Base-by-base conservation (phyloP, 805 yeast genomes). In the Torulaspora gathmanii region DNA sequence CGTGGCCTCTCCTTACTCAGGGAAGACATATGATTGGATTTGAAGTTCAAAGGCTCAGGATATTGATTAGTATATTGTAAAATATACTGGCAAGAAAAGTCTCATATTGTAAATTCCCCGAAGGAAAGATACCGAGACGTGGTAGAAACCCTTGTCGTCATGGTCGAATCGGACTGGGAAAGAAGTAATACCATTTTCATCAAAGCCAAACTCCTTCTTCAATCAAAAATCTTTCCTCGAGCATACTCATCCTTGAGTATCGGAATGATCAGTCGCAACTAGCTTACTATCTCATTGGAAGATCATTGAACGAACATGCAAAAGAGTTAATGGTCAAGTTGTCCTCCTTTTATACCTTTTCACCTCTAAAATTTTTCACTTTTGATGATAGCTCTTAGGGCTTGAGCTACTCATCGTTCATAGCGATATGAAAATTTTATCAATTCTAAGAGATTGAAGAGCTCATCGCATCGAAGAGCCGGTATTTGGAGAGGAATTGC, bases 161-260 rank as follows among this genome's bases (percentile, higher is more conserved):
- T 82, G 82, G 90, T 84, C 93, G 90, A 79, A 71, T 80, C 86
- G 76, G 86, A 82, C 86, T 79, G 85, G 89, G 90, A 84, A 84
- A 83, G 90, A 84, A 83, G 89, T 70, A 73, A 79, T 86, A 70
- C 70, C 74, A 65, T 60, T 69, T 57, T 71, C 75, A 71, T 71
- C 75, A 66, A 47, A 54, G 70, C 68, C 64, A 58, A 43, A 30
- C 19, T 27, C 31, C 15, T 20, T 29, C 40, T 29, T 16, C 25
- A 30, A 37, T 40, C 44, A 37, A 38, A 42, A 42, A 41, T 44
- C 46, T 50, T 46, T 52, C 54, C 56, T 33, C 45, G 49, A 44
- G 50, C 45, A 34, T 38, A 42, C 48, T 54, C 60, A 56, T 20
- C 57, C 60, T 42, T 45, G 45, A 42, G 37, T 38, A 34, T 33